Base-by-base conservation (phyloP, 1,139 yeast genomes). In the Blastobotrys aristatus region DNA sequence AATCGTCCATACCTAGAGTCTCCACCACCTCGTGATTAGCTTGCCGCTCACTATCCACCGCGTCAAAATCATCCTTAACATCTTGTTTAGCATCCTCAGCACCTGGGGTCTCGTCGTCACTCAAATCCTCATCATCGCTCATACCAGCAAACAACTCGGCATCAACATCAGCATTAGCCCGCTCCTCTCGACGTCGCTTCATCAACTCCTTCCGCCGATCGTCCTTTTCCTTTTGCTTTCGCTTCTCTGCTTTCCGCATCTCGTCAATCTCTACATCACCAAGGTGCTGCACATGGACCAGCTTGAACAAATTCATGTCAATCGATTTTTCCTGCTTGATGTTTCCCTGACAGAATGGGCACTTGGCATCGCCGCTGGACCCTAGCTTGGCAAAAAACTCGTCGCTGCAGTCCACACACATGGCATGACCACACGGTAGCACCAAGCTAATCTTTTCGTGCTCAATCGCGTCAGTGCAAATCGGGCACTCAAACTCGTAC, bases 391-490 rank as follows among this genome's bases (percentile, higher is more conserved):
- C 40, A 27, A 56, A 56, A 40, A 50, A 56, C 14, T 50, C 52
- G 3, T 55, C 50, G 6, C 55, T 44, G 40, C 71, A 67, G 27
- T 63, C 67, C 7, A 53, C 46, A 51, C 71, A 67, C 17, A 62
- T 43, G 22, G 48, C 46, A 41, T 67, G 70, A 4, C 67, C 67
- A 47, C 70, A 67, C 1, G 65, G 60, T n/a, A 49, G 46, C 36
- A 59, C 46, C 16, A 64, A 49, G 6, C 54, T 53, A 2, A 77
- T 69, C 21, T 69, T 70, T 34, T 73, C 74, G 24, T 68, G 70
- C 6, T 77, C 75, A n/a, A 77, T 63, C 8, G 75, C 76, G 53
- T 83, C 90, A 55, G 71, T 69, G 62, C 96, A 88, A 42, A 79
- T 65, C 1, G 89, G 83, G 64, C 96, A 89, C 1, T 76, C 66